A percentile compares a stretch with the other conserved stretches of the same genome.
Conservation (phyloP, 805 yeast genomes). For the Starmerella geochares region DNA sequence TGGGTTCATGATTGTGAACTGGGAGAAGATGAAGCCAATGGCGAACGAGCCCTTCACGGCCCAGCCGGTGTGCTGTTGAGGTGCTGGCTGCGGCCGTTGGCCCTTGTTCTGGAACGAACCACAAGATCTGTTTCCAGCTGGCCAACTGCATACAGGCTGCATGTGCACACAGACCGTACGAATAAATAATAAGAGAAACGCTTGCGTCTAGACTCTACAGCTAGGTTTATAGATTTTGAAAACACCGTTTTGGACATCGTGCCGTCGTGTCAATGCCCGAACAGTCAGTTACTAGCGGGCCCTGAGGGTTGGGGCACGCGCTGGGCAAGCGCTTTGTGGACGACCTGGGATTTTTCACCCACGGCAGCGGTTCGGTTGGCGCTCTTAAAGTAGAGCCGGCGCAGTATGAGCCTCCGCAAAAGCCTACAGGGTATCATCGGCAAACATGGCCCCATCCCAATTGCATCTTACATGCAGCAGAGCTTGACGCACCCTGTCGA, state of each 20-base stretch:
- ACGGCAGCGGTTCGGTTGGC: background rate
- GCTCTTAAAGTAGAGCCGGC: too few relatives aligned
- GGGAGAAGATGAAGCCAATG: conserved; percentile 29
- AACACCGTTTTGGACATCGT: too few relatives aligned
- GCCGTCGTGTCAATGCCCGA: too few relatives aligned
- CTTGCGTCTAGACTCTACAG: too few relatives aligned
- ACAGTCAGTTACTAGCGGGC: too few relatives aligned
- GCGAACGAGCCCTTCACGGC: conserved; percentile 2
- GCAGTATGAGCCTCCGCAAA: conserved; percentile 12
- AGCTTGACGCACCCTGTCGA: conserved; percentile 66
- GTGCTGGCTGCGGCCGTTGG: background rate
- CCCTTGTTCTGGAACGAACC: background rate
- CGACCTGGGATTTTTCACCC: background rate
- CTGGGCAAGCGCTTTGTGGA: too few relatives aligned
- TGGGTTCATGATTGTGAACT: conserved; percentile 47
- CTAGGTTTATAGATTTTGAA: too few relatives aligned
- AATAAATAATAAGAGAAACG: too few relatives aligned
- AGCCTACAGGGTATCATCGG: conserved; percentile 26
- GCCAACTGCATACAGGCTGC: too few relatives aligned
- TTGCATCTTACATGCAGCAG: conserved; percentile 68
- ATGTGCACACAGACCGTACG: too few relatives aligned
- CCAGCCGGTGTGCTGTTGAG: conserved; percentile 11
- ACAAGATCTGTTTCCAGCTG: too few relatives aligned
- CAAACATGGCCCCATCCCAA: conserved; percentile 66
- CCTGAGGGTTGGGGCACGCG: conserved; percentile 1